A percentile compares a stretch with the other conserved stretches of the same genome.
These are phyloP conservation scores for Isoetes taiwanensis DNA, from an alignment of 75 land plant species.

Conservation along the genomic window DNA sequence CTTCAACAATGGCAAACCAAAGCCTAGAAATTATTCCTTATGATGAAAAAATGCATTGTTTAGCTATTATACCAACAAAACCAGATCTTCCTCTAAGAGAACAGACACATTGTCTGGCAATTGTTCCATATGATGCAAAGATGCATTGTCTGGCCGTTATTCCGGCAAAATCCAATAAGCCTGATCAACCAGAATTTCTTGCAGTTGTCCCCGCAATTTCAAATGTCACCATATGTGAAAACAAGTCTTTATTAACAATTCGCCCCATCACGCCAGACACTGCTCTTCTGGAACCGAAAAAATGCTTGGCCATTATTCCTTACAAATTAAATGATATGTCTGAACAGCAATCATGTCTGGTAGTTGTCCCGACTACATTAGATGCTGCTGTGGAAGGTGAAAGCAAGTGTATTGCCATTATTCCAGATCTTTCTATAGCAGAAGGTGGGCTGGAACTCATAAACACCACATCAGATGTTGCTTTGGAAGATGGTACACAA, in stretches of 20 bases:
- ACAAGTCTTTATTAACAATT: too few species aligned
- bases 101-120: neutral
- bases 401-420: conserved; percentile 1
- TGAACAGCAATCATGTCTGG: neutral
- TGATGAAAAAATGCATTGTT: neutral
- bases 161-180: neutral
- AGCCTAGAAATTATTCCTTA: neutral
- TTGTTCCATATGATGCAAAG: conserved; percentile 1
- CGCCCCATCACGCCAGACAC: neutral
- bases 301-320: neutral
- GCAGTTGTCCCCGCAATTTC: neutral
- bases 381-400: neutral
- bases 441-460: neutral
- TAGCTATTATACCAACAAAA: neutral
- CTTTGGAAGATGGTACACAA: neutral
- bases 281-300: neutral
- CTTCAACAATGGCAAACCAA: too few species aligned
- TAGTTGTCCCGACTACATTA: neutral
- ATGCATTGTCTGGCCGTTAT: conserved; percentile 4
- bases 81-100: neutral
- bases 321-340: neutral
- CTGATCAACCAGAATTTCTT: neutral
- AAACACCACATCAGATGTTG: neutral
- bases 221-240: neutral
- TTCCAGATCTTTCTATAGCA: neutral